Evolutionary conservation across 2,329 filamentous ascomycete species (phyloP).

Genomic region (Apiospora hydei): DNA sequence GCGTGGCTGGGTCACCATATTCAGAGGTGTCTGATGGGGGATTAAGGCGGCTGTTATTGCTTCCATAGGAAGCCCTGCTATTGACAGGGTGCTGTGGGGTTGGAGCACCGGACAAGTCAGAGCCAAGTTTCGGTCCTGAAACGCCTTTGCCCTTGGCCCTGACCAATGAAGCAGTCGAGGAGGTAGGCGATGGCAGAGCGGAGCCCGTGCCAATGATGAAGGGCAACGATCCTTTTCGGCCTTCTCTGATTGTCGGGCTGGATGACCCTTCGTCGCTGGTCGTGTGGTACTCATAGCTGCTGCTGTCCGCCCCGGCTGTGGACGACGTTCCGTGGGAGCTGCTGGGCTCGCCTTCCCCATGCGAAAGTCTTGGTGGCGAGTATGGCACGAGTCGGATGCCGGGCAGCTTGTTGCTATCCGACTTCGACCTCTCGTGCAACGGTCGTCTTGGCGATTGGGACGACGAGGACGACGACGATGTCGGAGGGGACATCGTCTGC

Average conservation of each 20-base stretch:
- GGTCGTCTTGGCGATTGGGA: conserved; percentile 40
- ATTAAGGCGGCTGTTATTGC: conserved; percentile 49
- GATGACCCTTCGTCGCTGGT: conserved; percentile 31
- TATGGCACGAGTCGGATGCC: conserved; percentile 59
- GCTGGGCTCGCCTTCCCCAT: conserved; percentile 35
- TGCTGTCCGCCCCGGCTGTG: conserved; percentile 31
- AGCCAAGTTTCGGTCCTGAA: conserved; percentile 54
- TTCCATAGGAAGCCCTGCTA: conserved; percentile 47
- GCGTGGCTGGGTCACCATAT: conserved; percentile 36
- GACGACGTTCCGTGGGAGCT: conserved; percentile 32
- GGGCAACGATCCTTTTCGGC: conserved; percentile 19
- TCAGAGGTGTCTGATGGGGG: conserved; percentile 38
- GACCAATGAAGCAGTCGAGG: conserved; percentile 44
- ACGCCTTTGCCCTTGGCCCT: conserved; percentile 47
- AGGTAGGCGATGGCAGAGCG: conserved; percentile 44
- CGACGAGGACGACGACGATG: conserved; percentile 38
- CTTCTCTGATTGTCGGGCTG: conserved; percentile 34
- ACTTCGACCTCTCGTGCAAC: conserved; percentile 49
- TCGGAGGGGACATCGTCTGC: conserved; percentile 43
- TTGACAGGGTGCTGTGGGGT: conserved; percentile 47
- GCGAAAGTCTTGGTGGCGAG: conserved; percentile 49
- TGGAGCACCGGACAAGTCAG: conserved; percentile 42
- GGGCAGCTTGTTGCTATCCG: conserved; percentile 50
- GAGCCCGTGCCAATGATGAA: conserved; percentile 34
- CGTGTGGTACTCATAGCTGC: conserved; percentile 25